These are phyloP conservation scores for Trichophyton simii DNA, from an alignment of 2,329 filamentous ascomycete genomes.

Conservation along the genomic window DNA sequence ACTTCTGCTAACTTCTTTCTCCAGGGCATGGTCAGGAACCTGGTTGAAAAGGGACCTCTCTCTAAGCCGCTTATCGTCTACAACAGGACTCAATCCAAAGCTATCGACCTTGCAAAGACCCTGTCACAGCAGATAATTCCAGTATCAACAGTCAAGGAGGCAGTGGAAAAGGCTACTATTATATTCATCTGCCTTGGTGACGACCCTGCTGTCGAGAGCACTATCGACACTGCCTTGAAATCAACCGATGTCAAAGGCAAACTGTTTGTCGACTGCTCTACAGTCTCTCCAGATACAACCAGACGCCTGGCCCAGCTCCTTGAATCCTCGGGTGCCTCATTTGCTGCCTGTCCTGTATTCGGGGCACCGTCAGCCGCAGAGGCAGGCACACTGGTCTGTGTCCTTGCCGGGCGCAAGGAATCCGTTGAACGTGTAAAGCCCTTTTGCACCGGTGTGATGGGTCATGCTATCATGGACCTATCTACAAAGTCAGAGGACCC, in stretches of 20 bases:
- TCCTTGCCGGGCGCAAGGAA: slow-evolving; percentile 53
- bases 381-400: slow-evolving; percentile 56
- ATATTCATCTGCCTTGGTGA: slow-evolving; percentile 73
- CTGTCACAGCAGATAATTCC: slow-evolving; percentile 52
- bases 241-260: slow-evolving; percentile 51
- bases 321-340: slow-evolving; percentile 50
- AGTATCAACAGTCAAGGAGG: slow-evolving; percentile 51
- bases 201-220: slow-evolving; percentile 57
- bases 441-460: slow-evolving; percentile 61
- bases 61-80: slow-evolving; percentile 61
- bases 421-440: slow-evolving; percentile 54
- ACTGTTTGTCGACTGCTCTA: slow-evolving; percentile 77
- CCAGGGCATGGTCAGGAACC: slow-evolving; percentile 72
- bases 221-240: slow-evolving; percentile 45
- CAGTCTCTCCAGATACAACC: slow-evolving; percentile 71
- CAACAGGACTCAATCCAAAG: slow-evolving; percentile 61
- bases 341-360: slow-evolving; percentile 56
- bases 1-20: not conserved
- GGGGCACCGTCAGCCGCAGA: slow-evolving; percentile 38
- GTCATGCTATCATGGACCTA: slow-evolving; percentile 57
- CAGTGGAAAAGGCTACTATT: slow-evolving; percentile 56
- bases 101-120: slow-evolving; percentile 49
- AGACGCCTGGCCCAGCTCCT: slow-evolving; percentile 50
- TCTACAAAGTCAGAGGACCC: slow-evolving; percentile 48
- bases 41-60: slow-evolving; percentile 63